phyloP scores from a whole-genome alignment of 164 flowering plant species.

The Annona cherimola region DNA sequence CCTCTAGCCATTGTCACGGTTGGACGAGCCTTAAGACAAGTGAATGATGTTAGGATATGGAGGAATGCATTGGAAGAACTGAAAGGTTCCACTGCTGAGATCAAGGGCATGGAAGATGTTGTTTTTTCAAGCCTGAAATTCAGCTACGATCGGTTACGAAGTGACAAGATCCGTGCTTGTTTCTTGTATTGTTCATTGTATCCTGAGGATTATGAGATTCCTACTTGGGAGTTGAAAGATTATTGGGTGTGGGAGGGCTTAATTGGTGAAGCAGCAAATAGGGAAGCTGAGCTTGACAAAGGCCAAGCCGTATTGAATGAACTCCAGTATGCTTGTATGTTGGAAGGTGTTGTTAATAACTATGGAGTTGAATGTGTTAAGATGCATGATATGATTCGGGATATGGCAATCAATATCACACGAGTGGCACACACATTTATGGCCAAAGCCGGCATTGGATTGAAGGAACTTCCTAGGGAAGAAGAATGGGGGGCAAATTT shows the following conservation, averaged over 20 bases:
- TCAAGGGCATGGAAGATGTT: constrained; percentile 6
- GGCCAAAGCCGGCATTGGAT: constrained; percentile 14
- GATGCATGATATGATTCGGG: constrained; percentile 37
- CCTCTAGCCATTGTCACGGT: constrained; percentile 16
- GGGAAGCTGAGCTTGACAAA: constrained; percentile 12
- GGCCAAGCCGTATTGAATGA: constrained; percentile 22
- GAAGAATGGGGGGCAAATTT: constrained; percentile 10
- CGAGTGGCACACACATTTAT: constrained; percentile 5
- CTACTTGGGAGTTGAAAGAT: constrained; percentile 8
- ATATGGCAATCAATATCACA: constrained; percentile 20
- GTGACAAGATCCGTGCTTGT: constrained; percentile 1
- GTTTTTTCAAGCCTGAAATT: constrained; percentile 8
- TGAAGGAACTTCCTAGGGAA: constrained; percentile 9
- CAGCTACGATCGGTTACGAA: constrained; percentile 6
- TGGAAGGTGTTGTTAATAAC: constrained; percentile 6
- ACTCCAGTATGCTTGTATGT: constrained; percentile 13
- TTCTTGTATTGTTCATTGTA: constrained; percentile 11
- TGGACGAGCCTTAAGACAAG: constrained; percentile 12
- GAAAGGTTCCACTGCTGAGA: neutral
- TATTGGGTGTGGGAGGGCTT: constrained; percentile 23
- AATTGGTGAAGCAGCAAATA: constrained; percentile 9
- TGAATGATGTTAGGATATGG: constrained; percentile 7
- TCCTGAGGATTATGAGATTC: constrained; percentile 12
- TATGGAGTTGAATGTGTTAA: constrained; percentile 10
- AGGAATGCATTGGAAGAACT: constrained; percentile 9